Evolutionary conservation across 2,329 filamentous ascomycete genomes (phyloP).

Genomic region (Penicillium brevicompactum): DNA sequence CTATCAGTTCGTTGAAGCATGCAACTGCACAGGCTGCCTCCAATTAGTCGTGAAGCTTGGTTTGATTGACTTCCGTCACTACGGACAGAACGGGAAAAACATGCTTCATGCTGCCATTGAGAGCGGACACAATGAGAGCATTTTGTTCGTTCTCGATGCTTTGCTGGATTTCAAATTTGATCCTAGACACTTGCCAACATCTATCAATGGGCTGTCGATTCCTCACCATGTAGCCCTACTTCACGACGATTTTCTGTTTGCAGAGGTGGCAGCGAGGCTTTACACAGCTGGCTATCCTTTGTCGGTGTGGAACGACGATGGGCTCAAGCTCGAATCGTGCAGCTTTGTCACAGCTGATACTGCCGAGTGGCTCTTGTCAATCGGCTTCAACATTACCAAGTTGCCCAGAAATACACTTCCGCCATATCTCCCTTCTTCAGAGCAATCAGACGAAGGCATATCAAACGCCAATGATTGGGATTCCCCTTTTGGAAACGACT

Average conservation of each 20-base stretch:
- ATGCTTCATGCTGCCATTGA: slow-evolving; percentile 1
- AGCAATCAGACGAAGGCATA: neutral
- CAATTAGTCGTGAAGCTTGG: neutral
- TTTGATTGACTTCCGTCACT: neutral
- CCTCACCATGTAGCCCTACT: slow-evolving; percentile 4
- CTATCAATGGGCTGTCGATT: slow-evolving; percentile 1
- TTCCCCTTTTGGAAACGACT: neutral
- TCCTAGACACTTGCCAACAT: slow-evolving; percentile 3
- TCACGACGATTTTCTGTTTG: neutral
- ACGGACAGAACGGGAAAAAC: neutral
- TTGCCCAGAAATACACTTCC: slow-evolving; percentile 5
- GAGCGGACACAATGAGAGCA: neutral
- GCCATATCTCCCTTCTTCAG: neutral
- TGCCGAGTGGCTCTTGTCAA: slow-evolving; percentile 2
- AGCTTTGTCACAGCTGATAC: neutral
- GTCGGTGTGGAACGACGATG: slow-evolving; percentile 5
- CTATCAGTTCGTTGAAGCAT: neutral
- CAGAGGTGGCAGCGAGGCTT: neutral
- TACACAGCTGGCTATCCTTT: neutral
- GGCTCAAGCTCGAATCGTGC: slow-evolving; percentile 2
- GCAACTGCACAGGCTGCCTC: neutral
- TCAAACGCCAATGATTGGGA: neutral
- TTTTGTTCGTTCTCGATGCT: neutral
- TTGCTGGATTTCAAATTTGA: neutral
- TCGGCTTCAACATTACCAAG: slow-evolving; percentile 3